Conservation (phyloP, 257 asterid species). For the Jacaranda mimosifolia region DNA sequence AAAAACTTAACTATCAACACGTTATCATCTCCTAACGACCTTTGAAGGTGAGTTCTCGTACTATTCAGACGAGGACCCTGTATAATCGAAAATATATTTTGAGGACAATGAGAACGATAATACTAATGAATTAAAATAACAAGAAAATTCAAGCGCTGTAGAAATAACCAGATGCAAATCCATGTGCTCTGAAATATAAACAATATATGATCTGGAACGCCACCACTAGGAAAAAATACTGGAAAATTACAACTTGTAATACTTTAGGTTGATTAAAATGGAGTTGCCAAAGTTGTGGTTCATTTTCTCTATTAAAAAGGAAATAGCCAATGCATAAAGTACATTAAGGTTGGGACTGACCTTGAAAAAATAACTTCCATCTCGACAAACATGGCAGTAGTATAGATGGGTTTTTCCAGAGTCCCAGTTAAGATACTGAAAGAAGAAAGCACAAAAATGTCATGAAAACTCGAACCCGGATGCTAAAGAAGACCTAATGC, state of each 20-base stretch:
- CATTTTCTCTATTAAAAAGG: background rate
- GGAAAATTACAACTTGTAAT: background rate
- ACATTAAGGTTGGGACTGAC: slow-evolving; percentile 47
- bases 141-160: background rate
- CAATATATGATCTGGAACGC: background rate
- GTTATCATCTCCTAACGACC: slow-evolving; percentile 73
- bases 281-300: background rate
- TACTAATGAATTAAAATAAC: background rate
- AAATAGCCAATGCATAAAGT: slow-evolving; percentile 10
- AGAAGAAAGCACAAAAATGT: slow-evolving; percentile 30
- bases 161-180: slow-evolving; percentile 6
- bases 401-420: slow-evolving; percentile 67
- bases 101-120: background rate
- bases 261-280: background rate
- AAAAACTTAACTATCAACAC: slow-evolving; percentile 69
- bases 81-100: slow-evolving; percentile 10
- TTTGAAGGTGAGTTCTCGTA: slow-evolving; percentile 73
- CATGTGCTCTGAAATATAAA: background rate
- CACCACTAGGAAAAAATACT: background rate
- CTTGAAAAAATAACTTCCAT: slow-evolving; percentile 70
- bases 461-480: slow-evolving; percentile 8
- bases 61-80: slow-evolving; percentile 83
- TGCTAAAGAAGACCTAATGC: slow-evolving; percentile 12
- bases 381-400: slow-evolving; percentile 51
- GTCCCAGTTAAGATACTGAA: slow-evolving; percentile 76